These are phyloP conservation scores for Ogataea ramenticola DNA, from an alignment of 805 yeast genomes.

Conservation along the genomic window DNA sequence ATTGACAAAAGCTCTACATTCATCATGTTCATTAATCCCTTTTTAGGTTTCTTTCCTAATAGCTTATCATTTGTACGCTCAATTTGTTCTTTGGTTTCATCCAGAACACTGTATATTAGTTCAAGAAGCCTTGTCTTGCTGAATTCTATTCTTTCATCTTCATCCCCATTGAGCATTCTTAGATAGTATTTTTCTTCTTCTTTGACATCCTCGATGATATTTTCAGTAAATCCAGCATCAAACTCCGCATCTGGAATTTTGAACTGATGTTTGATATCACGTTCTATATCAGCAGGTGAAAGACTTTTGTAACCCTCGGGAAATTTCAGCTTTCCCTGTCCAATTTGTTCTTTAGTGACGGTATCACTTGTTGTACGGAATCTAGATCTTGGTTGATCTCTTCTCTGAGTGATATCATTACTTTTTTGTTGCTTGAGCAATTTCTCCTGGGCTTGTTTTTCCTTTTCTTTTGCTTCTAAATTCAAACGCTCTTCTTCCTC, in stretches of 20 bases:
- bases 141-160: background rate
- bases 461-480: background rate
- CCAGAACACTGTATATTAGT: background rate
- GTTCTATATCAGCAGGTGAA: conserved; percentile 16
- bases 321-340: background rate
- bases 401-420: background rate
- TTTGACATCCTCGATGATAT: conserved; percentile 17
- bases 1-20: background rate
- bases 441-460: background rate
- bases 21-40: background rate
- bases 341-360: background rate
- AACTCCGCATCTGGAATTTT: conserved; percentile 19
- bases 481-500: background rate
- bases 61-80: background rate
- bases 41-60: background rate
- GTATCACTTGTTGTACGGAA: background rate
- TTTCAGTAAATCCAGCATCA: conserved; percentile 22
- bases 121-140: background rate
- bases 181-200: conserved; percentile 8
- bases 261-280: conserved; percentile 17
- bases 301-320: background rate
- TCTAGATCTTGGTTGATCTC: background rate
- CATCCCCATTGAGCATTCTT: background rate
- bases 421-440: background rate
- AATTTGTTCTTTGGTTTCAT: background rate